Base-by-base conservation (phyloP, 768 basidiomycete species). In the Lentinula guzmanii region DNA sequence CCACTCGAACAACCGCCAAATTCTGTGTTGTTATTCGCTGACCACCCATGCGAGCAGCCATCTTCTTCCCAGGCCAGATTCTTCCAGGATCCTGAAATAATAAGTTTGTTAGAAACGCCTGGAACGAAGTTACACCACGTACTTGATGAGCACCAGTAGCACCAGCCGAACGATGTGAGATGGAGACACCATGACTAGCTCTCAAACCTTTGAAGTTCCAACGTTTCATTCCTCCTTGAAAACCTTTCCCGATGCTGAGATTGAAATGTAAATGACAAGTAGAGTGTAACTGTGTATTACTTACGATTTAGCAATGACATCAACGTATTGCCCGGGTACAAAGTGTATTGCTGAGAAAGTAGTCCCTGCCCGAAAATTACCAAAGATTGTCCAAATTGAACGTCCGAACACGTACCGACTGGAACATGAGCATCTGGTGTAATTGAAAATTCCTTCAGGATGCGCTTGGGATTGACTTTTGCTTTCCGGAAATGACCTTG, bases 91-190 rank as follows among this genome's bases (percentile, higher is more conserved):
- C 95, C 95, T 98, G 63, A 15, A 63, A 52, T 28, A 56, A 5
- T 48, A 52, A 37, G 46, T 51, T 55, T 37, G 35, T 58, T 28
- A 28, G 3, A 28, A 28, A 28, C 3, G 15, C 55, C 9, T 48
- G 43, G 43, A 58, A 16, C 57, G 21, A 15, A 24, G 9, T 37
- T 4, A 58, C 15, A 18, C 51, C 24, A 72, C 80, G 63, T 65
- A 94, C 95, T 80, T 98, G 96, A 72, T 96, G 93, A 67, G 90
- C 90, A 73, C 97, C 97, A 7, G 91, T 95, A 6, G 95, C 91
- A 68, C 97, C 97, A 28, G 89, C 85, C 8, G 90, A 89, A 70
- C 97, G 89, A 79, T 98, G 97, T 8, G 93, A 93, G 65, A 95
- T 70, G 63, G 97, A 98, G 52, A 93, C 91, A 87, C 97, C 97